Base-by-base conservation (phyloP, 208 protist species). In the Trypanosoma theileri region DNA sequence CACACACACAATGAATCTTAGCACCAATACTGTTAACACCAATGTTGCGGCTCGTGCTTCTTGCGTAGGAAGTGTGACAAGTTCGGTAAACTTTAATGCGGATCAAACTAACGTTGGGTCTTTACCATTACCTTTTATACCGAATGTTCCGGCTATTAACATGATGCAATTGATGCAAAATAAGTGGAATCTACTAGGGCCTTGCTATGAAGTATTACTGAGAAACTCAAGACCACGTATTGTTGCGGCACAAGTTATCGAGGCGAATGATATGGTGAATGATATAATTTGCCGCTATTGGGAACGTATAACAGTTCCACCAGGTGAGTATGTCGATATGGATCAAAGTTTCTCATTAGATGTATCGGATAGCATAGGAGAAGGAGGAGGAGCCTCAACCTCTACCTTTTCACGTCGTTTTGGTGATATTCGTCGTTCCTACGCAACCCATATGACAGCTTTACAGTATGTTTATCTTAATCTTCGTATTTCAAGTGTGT, bases 401-500 rank as follows among this genome's bases (percentile, higher is more conserved):
- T 3, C 12, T 24, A 4, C 28, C 6, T 35, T 35, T 35, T 35
- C 28, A 35, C 28, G 28, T 8, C 28, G 1, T 35, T 35, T 35
- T 35, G 28, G 17, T 17, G 41, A 21, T 48, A 4, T 4, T 13
- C 4, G 9, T 55, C 7, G 7, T n/a, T 40, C 16, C 22, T 46
- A 62, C 14, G 66, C 80, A 11, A 69, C 71, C n/a, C 83, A 84
- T 73, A 91, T 95, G 87, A 88, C 83, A 1, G 73, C 90, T 1
- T 54, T 85, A 41, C 90, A 95, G 71, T 95, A 95, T 72, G 72
- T 91, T 14, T 95, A 95, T 66, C 78, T 95, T 26, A 82, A 95
- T 73, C 82, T 82, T 45, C 90, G 90, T 53, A 85, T 95, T 26
- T 81, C 85, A 6, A 56, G 68, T 31, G 75, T 91, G n/a, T 77